These are phyloP conservation scores for Fusarium brevicatenulatum DNA, from an alignment of 2,329 filamentous ascomycete genomes.

Conservation along the genomic window DNA sequence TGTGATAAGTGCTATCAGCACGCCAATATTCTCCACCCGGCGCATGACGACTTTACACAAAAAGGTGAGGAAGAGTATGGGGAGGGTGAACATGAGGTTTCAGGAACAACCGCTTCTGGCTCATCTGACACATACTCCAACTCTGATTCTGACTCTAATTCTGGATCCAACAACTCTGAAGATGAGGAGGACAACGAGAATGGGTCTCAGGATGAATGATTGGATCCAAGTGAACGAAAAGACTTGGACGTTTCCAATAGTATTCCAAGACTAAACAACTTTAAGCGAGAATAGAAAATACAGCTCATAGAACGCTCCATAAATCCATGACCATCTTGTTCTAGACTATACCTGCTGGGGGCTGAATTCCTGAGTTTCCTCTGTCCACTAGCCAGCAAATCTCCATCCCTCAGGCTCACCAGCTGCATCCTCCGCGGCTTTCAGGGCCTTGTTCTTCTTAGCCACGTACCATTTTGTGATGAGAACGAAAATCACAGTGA, in stretches of 20 bases:
- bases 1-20: constrained; percentile 4
- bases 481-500: constrained; percentile 30
- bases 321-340: accelerated
- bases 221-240: neutral
- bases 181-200: too few species aligned
- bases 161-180: too few species aligned
- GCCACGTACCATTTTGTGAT: constrained; percentile 37
- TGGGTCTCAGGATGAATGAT: too few species aligned
- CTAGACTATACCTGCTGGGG: accelerated
- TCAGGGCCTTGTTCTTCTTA: constrained; percentile 42
- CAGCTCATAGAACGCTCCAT: accelerated
- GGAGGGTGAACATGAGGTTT: neutral
- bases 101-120: accelerated
- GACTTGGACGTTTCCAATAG: too few species aligned
- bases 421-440: constrained; percentile 27
- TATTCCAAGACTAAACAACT: neutral
- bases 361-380: accelerated
- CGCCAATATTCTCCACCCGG: neutral
- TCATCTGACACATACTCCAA: neutral
- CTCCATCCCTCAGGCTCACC: constrained; percentile 29
- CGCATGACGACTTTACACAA: neutral
- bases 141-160: neutral
- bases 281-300: neutral
- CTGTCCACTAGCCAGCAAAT: constrained; percentile 1
- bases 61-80: neutral